Conservation (phyloP, 495 filamentous ascomycete species). For the Aspergillus taichungensis region DNA sequence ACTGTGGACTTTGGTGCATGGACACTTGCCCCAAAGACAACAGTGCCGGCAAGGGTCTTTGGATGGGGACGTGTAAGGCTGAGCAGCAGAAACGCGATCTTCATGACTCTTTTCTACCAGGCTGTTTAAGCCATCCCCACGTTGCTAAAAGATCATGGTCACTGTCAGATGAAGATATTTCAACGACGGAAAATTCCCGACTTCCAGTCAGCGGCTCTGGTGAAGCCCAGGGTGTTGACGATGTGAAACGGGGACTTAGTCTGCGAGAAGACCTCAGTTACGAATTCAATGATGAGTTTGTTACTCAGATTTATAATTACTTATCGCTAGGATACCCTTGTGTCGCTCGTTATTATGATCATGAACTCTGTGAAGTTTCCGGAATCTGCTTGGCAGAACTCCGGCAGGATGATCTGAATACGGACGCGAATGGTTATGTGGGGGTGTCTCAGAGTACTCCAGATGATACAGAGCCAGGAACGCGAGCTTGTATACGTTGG, state of each 20-base stretch:
- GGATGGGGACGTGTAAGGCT: slow-evolving; percentile 53
- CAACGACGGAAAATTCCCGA: not conserved
- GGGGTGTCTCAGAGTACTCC: slow-evolving; percentile 41
- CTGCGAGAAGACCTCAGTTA: slow-evolving; percentile 45
- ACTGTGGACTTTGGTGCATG: slow-evolving; percentile 36
- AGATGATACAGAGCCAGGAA: slow-evolving; percentile 23
- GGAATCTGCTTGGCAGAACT: slow-evolving; percentile 56
- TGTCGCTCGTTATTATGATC: slow-evolving; percentile 70
- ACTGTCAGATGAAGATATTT: not conserved
- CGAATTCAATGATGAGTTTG: slow-evolving; percentile 74
- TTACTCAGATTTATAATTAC: slow-evolving; percentile 95
- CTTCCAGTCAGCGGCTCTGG: not conserved
- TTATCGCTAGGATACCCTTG: slow-evolving; percentile 84
- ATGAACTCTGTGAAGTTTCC: slow-evolving; percentile 72
- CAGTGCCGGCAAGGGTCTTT: slow-evolving; percentile 46
- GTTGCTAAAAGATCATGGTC: not conserved
- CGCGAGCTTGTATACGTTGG: slow-evolving; percentile 60
- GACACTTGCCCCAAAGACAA: slow-evolving; percentile 11
- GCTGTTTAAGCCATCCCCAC: not conserved
- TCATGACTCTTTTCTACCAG: slow-evolving; percentile 1
- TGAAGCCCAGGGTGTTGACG: not conserved
- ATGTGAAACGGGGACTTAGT: slow-evolving; percentile 37
- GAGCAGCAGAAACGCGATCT: slow-evolving; percentile 6
- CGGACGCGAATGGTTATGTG: slow-evolving; percentile 59
- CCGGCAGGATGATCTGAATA: slow-evolving; percentile 59